These are phyloP conservation scores for Dactylonectria estremocensis DNA, from an alignment of 2,329 filamentous ascomycete genomes.

Conservation along the genomic window DNA sequence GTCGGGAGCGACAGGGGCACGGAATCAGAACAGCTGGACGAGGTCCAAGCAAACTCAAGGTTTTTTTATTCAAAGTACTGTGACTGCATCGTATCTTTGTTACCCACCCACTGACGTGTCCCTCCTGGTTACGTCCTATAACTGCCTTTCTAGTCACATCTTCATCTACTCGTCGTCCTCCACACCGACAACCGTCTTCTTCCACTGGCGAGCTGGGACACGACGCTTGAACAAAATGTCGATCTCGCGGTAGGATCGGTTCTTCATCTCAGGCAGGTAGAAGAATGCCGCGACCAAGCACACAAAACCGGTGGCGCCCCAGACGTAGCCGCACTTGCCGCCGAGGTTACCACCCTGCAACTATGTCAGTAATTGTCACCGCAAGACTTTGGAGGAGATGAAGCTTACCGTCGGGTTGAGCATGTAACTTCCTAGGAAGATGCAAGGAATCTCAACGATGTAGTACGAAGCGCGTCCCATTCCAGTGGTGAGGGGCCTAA, in stretches of 20 bases:
- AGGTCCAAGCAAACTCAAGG: too few relatives aligned
- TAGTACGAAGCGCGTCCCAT: constrained; percentile 76
- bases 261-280: constrained; percentile 70
- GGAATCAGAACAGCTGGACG: too few relatives aligned
- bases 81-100: too few relatives aligned
- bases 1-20: too few relatives aligned
- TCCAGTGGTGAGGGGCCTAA: constrained; percentile 76
- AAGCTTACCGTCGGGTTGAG: constrained; percentile 67
- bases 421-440: constrained; percentile 74
- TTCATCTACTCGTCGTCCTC: constrained; percentile 72
- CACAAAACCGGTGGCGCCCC: constrained; percentile 70
- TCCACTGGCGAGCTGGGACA: constrained; percentile 69
- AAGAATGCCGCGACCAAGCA: constrained; percentile 67
- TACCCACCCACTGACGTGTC: too few relatives aligned
- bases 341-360: constrained; percentile 61
- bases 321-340: constrained; percentile 72
- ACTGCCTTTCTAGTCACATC: not conserved
- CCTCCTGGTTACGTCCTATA: too few relatives aligned
- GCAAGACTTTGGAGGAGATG: not conserved
- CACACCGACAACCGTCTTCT: constrained; percentile 69
- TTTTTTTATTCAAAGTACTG: too few relatives aligned
- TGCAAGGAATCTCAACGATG: constrained; percentile 75
- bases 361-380: constrained; percentile 45
- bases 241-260: constrained; percentile 72
- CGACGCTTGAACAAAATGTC: constrained; percentile 72